These are phyloP conservation scores for Porodaedalea pini DNA, from an alignment of 1,284 basidiomycete genomes.

Conservation along the genomic window DNA sequence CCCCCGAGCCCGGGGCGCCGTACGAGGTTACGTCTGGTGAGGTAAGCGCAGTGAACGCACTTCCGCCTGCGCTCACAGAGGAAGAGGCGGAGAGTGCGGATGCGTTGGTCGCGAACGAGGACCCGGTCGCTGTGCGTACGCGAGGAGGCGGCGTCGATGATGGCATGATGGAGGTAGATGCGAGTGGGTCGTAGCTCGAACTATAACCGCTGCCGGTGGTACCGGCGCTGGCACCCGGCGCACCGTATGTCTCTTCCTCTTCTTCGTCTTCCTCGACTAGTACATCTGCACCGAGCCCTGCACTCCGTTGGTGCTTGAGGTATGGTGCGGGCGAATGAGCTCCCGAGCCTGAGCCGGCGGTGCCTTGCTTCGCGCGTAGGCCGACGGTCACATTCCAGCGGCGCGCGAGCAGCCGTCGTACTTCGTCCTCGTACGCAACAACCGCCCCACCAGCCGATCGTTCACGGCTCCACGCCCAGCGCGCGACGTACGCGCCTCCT, in stretches of 20 bases:
- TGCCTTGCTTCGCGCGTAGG: constrained; percentile 27
- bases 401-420: constrained; percentile 61
- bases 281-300: constrained; percentile 56
- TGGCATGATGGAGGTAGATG: not conserved
- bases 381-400: constrained; percentile 64
- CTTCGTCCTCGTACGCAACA: constrained; percentile 71
- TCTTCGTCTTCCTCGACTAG: constrained; percentile 76
- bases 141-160: constrained; percentile 18
- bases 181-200: not conserved
- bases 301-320: constrained; percentile 32
- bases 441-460: constrained; percentile 44
- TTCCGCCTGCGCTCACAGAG: constrained; percentile 20
- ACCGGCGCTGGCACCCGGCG: constrained; percentile 34
- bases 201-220: constrained; percentile 26
- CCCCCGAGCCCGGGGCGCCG: not conserved
- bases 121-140: constrained; percentile 38
- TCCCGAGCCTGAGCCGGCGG: constrained; percentile 56
- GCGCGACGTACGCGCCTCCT: constrained; percentile 69
- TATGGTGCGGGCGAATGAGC: constrained; percentile 36
- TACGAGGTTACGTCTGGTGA: constrained; percentile 51
- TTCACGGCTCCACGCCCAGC: constrained; percentile 80
- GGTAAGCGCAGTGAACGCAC: constrained; percentile 56
- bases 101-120: constrained; percentile 36
- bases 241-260: constrained; percentile 50
- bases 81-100: not conserved